Evolutionary conservation across 768 basidiomycete genomes (phyloP).

Genomic region (Xanthoconium stramineum): DNA sequence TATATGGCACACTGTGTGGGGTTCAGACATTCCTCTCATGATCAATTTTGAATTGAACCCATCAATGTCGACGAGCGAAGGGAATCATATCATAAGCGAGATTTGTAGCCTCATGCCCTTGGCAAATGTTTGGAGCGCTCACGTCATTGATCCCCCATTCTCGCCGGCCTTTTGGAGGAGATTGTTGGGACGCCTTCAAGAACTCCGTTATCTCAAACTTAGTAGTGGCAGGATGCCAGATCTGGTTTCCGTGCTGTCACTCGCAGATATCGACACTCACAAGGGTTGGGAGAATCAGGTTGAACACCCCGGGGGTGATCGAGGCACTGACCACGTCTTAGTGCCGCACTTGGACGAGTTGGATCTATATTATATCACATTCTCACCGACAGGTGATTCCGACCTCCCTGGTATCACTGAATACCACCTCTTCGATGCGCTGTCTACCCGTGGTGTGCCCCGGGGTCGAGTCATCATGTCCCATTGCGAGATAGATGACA

Average conservation of each 20-base stretch:
- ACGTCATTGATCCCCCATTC: neutral
- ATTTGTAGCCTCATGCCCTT: neutral
- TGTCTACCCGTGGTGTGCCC: too few species aligned
- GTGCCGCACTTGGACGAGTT: too few species aligned
- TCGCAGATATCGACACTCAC: too few species aligned
- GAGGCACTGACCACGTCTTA: too few species aligned
- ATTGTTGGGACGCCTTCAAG: neutral
- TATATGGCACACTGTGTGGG: neutral
- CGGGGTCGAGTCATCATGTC: too few species aligned
- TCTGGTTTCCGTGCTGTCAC: neutral
- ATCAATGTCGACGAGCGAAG: constrained; percentile 20
- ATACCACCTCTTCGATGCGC: too few species aligned
- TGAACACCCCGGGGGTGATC: too few species aligned
- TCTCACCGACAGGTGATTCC: too few species aligned
- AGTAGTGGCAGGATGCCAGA: neutral
- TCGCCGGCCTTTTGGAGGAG: neutral
- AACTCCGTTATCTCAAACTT: neutral
- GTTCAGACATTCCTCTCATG: neutral
- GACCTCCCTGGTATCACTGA: too few species aligned
- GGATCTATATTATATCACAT: too few species aligned
- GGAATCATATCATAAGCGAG: neutral
- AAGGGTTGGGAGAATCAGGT: too few species aligned
- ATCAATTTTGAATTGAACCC: neutral
- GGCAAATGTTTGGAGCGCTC: neutral
- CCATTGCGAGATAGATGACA: too few species aligned